Percentiles rank a stretch among this genome's conserved stretches.
Evolutionary conservation across 371 early-diverging fungal genomes (phyloP).

Genomic region (Mortierella sp.): DNA sequence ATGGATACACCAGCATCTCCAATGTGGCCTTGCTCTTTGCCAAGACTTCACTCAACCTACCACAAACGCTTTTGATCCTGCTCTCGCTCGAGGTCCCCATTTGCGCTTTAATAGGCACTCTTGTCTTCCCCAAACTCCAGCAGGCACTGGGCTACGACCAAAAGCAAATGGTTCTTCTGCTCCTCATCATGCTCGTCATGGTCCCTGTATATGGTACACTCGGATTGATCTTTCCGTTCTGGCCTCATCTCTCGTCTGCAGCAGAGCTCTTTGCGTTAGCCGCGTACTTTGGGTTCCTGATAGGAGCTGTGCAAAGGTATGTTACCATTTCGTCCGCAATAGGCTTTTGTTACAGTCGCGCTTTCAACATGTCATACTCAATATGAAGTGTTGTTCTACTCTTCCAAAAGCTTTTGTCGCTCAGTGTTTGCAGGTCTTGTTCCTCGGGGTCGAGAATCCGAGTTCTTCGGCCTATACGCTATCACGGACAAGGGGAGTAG

Average conservation of each 20-base stretch:
- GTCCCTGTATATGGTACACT: conserved; percentile 44
- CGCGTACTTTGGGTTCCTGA: conserved; percentile 39
- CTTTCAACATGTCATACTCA: too few relatives aligned
- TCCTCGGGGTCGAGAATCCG: conserved; percentile 45
- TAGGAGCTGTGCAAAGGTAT: conserved; percentile 48
- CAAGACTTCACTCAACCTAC: conserved; percentile 29
- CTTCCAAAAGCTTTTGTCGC: conserved; percentile 46
- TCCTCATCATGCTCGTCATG: conserved; percentile 38
- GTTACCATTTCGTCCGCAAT: conserved; percentile 9
- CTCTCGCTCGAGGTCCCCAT: conserved; percentile 49
- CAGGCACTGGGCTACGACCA: conserved; percentile 20
- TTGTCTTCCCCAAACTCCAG: conserved; percentile 40
- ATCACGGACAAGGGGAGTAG: conserved; percentile 54
- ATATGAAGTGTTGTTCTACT: too few relatives aligned
- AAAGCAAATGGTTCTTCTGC: conserved; percentile 46
- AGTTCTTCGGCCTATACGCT: conserved; percentile 50
- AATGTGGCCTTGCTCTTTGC: conserved; percentile 54
- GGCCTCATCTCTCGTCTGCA: conserved; percentile 33
- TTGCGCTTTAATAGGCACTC: conserved; percentile 45
- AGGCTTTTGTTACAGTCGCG: neutral
- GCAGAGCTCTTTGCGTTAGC: conserved; percentile 39
- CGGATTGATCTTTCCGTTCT: conserved; percentile 40
- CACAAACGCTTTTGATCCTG: conserved; percentile 38
- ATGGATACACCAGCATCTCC: conserved; percentile 50
- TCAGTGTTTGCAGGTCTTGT: conserved; percentile 46